Evolutionary conservation across 192 early-diverging fungal genomes (phyloP), one percentile per base, ranked within the genome.

Genomic region (Umbelopsis isabellina): DNA sequence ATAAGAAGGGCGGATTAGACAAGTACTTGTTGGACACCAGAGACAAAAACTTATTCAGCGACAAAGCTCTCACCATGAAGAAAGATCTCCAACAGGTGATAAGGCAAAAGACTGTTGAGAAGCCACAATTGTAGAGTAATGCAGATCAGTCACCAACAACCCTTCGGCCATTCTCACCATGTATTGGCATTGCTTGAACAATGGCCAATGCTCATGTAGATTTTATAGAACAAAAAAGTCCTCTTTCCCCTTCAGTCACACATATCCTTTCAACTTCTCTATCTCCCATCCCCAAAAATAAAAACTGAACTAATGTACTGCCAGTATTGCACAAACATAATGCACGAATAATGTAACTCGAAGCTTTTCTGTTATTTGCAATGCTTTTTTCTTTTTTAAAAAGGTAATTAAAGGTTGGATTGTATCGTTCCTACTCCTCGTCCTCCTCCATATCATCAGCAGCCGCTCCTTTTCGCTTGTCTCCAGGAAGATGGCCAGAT

Each of bases 1-100:
- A 94, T 71, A 90, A 92, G 77, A 92, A 93, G 81, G 93, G 93
- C 23, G 93, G 93, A 3, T 73, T 94, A 15, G 93, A 94, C 72
- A 82, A 79, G 55, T 94, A 93, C 71, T 70, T 94, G 46, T 77
- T 93, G 33, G 77, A 82, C 45, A 92, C 90, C 16, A 86, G 81
- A 45, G 86, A 91, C 49, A 85, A 90, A 67, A 85, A 91, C 11
- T 82, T 92, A 68, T 84, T 75, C 53, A 85, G 86, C 66, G 71
- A 80, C 21, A 82, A 85, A 67, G 90, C 82, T 0, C 15, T 91
- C 33, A 76, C 83, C 46, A 72, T 89, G 52, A 90, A 90, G 76
- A 75, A 79, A 49, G 75, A 76, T 5, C 73, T 89, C 10, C 65
- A 61, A 25, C 27, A 61, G 55, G 55, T 61, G 4, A 12, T 61